Conservation (phyloP, 768 basidiomycete species). For the Hirschioporus abietinus region DNA sequence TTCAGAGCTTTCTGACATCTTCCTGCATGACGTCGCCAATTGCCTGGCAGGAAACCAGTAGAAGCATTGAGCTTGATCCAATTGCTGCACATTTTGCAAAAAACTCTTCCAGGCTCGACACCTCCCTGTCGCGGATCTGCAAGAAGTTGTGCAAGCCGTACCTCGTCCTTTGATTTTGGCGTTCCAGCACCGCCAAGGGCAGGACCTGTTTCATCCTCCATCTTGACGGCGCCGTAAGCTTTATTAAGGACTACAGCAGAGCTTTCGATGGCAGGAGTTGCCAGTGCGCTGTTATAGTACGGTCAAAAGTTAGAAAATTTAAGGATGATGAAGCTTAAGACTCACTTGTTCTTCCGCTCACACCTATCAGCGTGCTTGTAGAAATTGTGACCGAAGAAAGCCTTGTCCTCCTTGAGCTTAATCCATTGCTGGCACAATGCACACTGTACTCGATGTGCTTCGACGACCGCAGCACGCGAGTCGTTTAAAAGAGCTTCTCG, state of each 20-base stretch:
- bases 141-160: constrained; percentile 48
- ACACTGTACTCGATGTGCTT: constrained; percentile 51
- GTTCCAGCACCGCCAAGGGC: not conserved
- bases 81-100: constrained; percentile 57
- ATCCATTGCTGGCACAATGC: constrained; percentile 62
- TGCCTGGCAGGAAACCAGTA: not conserved
- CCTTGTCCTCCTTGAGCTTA: constrained; percentile 25
- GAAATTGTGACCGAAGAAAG: not conserved
- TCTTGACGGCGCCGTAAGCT: not conserved
- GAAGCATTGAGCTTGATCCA: constrained; percentile 46
- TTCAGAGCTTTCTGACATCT: not conserved
- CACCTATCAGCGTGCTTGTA: not conserved
- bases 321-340: not conserved
- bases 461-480: constrained; percentile 43
- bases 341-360: not conserved
- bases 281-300: not conserved
- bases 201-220: not conserved
- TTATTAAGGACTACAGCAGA: not conserved
- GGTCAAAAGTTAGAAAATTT: not conserved
- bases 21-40: not conserved
- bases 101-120: constrained; percentile 45
- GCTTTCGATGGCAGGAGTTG: not conserved
- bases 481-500: constrained; percentile 50
- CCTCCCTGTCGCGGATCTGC: constrained; percentile 47
- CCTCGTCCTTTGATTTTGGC: constrained; percentile 29